Conservation (phyloP, 169 alveolate genomes). For the Plasmodium gonderi region DNA sequence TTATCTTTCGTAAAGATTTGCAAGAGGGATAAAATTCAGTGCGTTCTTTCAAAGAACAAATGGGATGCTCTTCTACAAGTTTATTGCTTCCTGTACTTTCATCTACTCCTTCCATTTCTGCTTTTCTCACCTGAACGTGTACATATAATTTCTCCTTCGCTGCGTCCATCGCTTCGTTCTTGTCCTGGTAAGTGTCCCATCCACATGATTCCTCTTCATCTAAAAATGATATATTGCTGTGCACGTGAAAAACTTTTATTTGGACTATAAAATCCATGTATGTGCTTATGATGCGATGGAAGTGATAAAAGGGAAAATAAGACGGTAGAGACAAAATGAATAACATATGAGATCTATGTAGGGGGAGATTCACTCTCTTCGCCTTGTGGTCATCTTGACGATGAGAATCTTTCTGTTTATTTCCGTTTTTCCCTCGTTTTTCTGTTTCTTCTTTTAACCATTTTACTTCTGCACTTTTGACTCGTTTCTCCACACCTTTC, state of each 20-base stretch:
- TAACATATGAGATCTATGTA: constrained; percentile 62
- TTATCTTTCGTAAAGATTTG: too few relatives aligned
- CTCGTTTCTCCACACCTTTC: neutral
- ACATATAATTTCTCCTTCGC: too few relatives aligned
- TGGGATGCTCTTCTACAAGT: too few relatives aligned
- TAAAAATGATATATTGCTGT: constrained; percentile 9
- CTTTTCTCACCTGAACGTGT: too few relatives aligned
- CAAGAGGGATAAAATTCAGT: too few relatives aligned
- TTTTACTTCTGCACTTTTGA: neutral
- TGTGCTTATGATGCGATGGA: constrained; percentile 16
- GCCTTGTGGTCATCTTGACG: neutral
- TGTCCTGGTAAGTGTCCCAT: neutral
- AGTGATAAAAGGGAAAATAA: constrained; percentile 13
- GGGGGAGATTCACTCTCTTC: constrained; percentile 18
- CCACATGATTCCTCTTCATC: neutral
- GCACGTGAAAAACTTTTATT: constrained; percentile 12
- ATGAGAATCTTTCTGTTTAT: neutral
- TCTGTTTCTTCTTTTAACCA: neutral
- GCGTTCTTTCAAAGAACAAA: too few relatives aligned
- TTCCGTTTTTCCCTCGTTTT: neutral
- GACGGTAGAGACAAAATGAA: constrained; percentile 35
- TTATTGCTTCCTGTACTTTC: too few relatives aligned
- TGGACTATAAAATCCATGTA: constrained; percentile 22
- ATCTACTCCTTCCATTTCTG: too few relatives aligned
- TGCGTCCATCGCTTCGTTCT: neutral